A percentile compares a stretch with the other conserved stretches of the same genome.
phyloP scores from a whole-genome alignment of 108 stramenopile genomes.

The Cyclotella choctawhatcheeana region DNA sequence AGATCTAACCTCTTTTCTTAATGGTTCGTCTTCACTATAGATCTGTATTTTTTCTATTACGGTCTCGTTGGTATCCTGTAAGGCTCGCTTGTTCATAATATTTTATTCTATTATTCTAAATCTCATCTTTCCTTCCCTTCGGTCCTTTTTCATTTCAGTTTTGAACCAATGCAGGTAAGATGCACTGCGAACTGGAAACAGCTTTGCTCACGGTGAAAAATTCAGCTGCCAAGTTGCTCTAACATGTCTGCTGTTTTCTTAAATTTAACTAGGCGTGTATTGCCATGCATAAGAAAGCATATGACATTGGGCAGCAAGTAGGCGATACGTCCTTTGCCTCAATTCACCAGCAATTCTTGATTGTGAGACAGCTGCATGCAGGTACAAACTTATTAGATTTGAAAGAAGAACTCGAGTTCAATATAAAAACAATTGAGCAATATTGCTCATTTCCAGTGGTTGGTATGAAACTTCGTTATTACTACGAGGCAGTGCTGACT shows the following conservation, averaged over 20 bases:
- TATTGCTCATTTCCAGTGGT: constrained; percentile 2
- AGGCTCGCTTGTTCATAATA: too few species aligned
- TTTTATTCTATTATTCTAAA: too few species aligned
- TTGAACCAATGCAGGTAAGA: background rate
- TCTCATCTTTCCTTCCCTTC: too few species aligned
- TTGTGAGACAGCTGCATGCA: constrained; percentile 13
- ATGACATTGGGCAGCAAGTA: constrained; percentile 20
- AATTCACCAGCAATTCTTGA: constrained; percentile 4
- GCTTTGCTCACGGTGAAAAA: too few species aligned
- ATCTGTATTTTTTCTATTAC: too few species aligned
- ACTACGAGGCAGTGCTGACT: constrained; percentile 23
- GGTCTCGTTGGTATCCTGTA: background rate
- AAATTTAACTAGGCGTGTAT: constrained; percentile 25
- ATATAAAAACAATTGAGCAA: constrained; percentile 11
- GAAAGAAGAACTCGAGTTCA: constrained; percentile 24
- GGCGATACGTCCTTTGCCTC: constrained; percentile 23
- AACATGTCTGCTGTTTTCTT: background rate
- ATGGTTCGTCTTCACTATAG: too few species aligned
- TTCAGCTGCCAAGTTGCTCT: too few species aligned
- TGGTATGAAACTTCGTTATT: background rate
- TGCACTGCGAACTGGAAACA: too few species aligned
- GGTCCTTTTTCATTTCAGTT: too few species aligned
- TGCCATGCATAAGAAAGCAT: constrained; percentile 33
- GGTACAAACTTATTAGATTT: constrained; percentile 29
- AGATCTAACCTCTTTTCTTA: too few species aligned